Evolutionary conservation across 75 land plant species (phyloP).

Genomic region (Sequoia sempervirens): DNA sequence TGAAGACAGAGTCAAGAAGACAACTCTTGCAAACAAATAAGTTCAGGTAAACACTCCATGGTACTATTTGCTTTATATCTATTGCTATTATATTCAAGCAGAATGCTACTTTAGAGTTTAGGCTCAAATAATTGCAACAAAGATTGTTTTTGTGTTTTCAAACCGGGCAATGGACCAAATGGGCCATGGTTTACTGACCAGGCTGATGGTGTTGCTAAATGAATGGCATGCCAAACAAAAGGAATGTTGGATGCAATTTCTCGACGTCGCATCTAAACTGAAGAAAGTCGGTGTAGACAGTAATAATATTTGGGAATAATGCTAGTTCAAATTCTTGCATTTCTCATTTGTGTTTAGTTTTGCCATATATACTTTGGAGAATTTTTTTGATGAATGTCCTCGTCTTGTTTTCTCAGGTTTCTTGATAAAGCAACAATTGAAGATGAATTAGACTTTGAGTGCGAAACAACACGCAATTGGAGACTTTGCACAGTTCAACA

Average conservation of each 20-base stretch:
- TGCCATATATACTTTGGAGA: background rate
- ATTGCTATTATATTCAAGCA: background rate
- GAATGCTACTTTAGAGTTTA: background rate
- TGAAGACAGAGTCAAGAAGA: slow-evolving; percentile 9
- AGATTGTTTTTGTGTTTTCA: background rate
- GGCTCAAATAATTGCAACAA: background rate
- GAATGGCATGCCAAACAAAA: background rate
- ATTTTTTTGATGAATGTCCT: background rate
- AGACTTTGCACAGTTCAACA: slow-evolving; percentile 16
- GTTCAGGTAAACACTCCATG: slow-evolving; percentile 19
- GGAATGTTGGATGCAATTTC: background rate
- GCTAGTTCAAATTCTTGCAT: background rate
- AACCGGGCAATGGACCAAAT: background rate
- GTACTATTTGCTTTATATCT: background rate
- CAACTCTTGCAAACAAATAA: slow-evolving; percentile 16
- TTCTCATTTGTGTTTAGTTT: background rate
- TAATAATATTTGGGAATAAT: background rate
- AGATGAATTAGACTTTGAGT: background rate
- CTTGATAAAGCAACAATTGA: slow-evolving; percentile 37
- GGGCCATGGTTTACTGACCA: background rate
- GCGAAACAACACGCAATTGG: slow-evolving; percentile 8
- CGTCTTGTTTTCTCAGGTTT: slow-evolving; percentile 17
- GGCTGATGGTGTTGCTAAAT: background rate
- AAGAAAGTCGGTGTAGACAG: background rate
- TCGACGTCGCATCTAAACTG: background rate